Percentiles rank a stretch among this genome's conserved stretches.
Evolutionary conservation across 1,284 basidiomycete genomes (phyloP).

Genomic region (Rhodotorula sp.): DNA sequence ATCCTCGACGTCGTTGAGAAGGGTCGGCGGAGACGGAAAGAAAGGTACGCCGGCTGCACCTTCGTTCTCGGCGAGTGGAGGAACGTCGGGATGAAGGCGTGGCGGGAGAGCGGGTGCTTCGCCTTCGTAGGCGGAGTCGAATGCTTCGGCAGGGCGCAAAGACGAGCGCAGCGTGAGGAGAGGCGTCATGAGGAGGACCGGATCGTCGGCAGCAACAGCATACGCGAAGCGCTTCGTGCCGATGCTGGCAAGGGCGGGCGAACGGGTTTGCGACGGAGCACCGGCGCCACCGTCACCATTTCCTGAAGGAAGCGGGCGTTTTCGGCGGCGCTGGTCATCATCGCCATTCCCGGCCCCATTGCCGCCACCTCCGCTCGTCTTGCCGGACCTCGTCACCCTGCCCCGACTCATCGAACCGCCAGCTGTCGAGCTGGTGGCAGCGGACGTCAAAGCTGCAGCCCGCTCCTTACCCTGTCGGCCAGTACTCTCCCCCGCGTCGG

Average conservation of each 20-base stretch:
- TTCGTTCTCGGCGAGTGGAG: neutral
- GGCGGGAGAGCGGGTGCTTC: constrained; percentile 5
- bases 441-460: neutral
- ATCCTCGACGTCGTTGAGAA: constrained; percentile 30
- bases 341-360: neutral
- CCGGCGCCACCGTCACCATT: neutral
- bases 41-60: neutral
- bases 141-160: constrained; percentile 2
- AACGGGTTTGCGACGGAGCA: neutral
- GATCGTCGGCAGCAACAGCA: constrained; percentile 15
- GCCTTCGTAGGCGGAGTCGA: neutral
- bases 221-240: neutral
- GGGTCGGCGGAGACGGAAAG: constrained; percentile 1
- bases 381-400: no score
- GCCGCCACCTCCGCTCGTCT: neutral
- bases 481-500: no score
- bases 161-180: constrained; percentile 23
- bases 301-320: neutral
- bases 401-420: neutral
- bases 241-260: neutral
- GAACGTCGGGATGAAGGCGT: neutral
- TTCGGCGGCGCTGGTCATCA: neutral
- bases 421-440: neutral
- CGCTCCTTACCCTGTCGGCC: neutral
- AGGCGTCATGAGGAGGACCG: constrained; percentile 12